Conservation (phyloP, 805 yeast genomes). For the Lachancea waltii region DNA sequence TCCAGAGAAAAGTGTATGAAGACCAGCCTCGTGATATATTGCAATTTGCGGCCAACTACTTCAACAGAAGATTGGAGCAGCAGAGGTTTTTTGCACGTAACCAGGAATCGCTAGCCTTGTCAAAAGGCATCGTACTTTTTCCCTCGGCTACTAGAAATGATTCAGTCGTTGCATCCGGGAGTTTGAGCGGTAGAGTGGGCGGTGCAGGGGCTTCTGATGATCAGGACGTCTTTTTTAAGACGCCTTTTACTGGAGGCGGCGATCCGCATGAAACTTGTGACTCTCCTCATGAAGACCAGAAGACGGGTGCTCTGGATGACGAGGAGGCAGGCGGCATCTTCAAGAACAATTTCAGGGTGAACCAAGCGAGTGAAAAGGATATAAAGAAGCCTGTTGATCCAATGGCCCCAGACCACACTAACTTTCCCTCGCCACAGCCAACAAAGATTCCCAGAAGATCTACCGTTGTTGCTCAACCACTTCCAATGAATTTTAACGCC, state of each 20-base stretch:
- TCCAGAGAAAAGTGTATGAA: conserved; percentile 49
- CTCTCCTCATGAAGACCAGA: not conserved
- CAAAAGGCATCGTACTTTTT: conserved; percentile 45
- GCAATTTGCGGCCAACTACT: conserved; percentile 72
- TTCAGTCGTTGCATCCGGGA: conserved; percentile 26
- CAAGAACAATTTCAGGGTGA: conserved; percentile 28
- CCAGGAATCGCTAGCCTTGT: conserved; percentile 40
- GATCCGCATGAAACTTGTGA: conserved; percentile 52
- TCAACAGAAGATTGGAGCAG: conserved; percentile 52
- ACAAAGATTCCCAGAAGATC: conserved; percentile 10
- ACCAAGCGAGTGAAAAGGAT: conserved; percentile 16
- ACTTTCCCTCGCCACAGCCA: conserved; percentile 17
- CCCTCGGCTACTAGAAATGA: conserved; percentile 35
- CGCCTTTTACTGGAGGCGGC: conserved; percentile 58
- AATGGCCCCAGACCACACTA: conserved; percentile 20
- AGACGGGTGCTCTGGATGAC: not conserved
- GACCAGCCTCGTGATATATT: conserved; percentile 61
- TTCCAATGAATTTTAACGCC: conserved; percentile 63
- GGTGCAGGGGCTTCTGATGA: conserved; percentile 1
- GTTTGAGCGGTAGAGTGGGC: conserved; percentile 9
- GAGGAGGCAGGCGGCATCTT: conserved; percentile 16
- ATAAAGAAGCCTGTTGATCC: conserved; percentile 19
- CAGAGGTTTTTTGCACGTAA: conserved; percentile 50
- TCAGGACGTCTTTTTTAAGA: conserved; percentile 39
- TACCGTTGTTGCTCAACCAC: conserved; percentile 19